Base-by-base conservation (phyloP, 176 grass and related monocot genomes). In the Musa schizocarpa region DNA sequence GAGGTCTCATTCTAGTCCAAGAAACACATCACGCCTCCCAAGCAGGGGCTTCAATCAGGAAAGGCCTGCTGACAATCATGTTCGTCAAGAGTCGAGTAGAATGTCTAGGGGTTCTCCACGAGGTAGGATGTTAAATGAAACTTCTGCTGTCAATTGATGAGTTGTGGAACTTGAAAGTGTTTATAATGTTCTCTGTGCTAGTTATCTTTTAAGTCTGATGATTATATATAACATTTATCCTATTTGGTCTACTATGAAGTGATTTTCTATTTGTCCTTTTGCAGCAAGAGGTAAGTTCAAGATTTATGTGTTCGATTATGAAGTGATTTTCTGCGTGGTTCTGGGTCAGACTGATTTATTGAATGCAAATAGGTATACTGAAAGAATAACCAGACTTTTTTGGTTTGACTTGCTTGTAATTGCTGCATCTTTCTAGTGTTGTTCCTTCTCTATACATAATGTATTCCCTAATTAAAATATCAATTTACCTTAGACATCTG, bases 221-320 rank as follows among this genome's bases (percentile, higher is more conserved):
- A 84, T 20, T 48, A 6, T 23, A 61, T 73, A 74, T 74, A 20
- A 73, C 29, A 74, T 70, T 27, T 71, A 50, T 8, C 10, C 64
- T 23, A 22, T 66, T 10, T 43, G 34, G 50, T 51, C 65, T 13
- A 24, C 52, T 7, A 13, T 64, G 64, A 64, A n/a, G 34, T 57
- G 24, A 74, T 58, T 51, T 65, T 56, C 25, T 72, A 76, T 54
- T 75, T 59, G 75, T 82, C 83, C 82, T 82, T 43, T 89, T 91
- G 86, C 86, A 98, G 86, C 80, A 88, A 81, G 69, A 98, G 95
- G 95, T 98, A 98, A 98, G 94, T 97, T 92, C 87, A 88, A 88
- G 77, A 71, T 88, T 90, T 88, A 86, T 88, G 82, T 87, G 90
- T 73, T 74, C 54, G 51, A 83, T 86, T 85, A 71, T 83, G 77